Evolutionary conservation across 495 filamentous ascomycete species (phyloP).

Genomic region (Lasiosphaeriaceae sp.): DNA sequence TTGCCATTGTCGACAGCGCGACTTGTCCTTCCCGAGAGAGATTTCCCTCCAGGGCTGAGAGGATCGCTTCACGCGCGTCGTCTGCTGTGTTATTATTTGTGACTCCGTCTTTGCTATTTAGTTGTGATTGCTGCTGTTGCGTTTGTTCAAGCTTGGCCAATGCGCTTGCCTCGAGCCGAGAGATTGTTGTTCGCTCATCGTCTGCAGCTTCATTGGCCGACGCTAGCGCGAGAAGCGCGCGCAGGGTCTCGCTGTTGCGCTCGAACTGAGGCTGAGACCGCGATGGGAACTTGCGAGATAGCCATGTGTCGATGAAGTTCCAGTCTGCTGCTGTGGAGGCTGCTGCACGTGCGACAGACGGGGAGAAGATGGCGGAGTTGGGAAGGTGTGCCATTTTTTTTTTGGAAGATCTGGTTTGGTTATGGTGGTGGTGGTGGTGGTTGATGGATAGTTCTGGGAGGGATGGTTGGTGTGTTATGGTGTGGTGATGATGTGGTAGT

Average conservation of each 20-base stretch:
- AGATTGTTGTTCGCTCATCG: conserved; percentile 61
- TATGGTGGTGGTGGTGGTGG: neutral
- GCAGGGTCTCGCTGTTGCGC: conserved; percentile 78
- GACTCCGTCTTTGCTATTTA: neutral
- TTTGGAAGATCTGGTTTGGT: neutral
- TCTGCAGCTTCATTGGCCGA: conserved; percentile 77
- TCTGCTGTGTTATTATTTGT: conserved; percentile 13
- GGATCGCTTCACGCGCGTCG: conserved; percentile 31
- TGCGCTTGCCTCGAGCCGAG: conserved; percentile 56
- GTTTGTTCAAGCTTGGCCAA: conserved; percentile 46
- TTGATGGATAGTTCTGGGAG: neutral
- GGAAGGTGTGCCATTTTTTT: conserved; percentile 50
- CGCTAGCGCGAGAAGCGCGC: conserved; percentile 69
- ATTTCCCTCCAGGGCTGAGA: conserved; percentile 27
- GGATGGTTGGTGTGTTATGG: no score
- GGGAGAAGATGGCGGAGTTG: conserved; percentile 62
- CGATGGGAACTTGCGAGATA: conserved; percentile 56
- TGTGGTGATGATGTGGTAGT: no score
- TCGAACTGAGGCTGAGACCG: conserved; percentile 61
- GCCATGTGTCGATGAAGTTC: conserved; percentile 82
- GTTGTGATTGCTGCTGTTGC: neutral
- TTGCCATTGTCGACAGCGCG: conserved; percentile 40
- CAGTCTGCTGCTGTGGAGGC: conserved; percentile 74
- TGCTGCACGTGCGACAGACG: conserved; percentile 62
- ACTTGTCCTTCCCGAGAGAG: conserved; percentile 42